Evolutionary conservation across 2,329 filamentous ascomycete genomes (phyloP).

Genomic region (Chaetomiaceae sp.): DNA sequence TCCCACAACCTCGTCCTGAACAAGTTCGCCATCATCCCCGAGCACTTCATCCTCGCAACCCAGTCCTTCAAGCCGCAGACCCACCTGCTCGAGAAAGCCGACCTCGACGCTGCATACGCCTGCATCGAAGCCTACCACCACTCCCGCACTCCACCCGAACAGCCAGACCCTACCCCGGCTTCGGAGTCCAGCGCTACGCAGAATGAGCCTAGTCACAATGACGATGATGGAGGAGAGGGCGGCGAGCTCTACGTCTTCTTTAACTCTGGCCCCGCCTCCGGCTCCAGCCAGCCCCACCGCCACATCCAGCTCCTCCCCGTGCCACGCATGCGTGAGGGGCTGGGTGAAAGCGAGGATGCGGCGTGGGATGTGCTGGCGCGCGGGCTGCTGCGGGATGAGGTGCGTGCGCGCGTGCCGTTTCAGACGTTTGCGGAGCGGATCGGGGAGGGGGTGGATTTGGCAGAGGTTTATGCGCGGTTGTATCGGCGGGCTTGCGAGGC

Average conservation of each 20-base stretch:
- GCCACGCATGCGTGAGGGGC: constrained; percentile 52
- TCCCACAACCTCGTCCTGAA: constrained; percentile 63
- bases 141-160: neutral
- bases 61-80: constrained; percentile 58
- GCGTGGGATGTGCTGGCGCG: constrained; percentile 49
- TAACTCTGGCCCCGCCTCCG: constrained; percentile 63
- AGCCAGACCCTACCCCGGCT: too few species aligned
- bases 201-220: too few species aligned
- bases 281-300: constrained; percentile 65
- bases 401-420: constrained; percentile 35
- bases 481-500: constrained; percentile 41
- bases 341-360: constrained; percentile 26
- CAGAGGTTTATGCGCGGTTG: constrained; percentile 40
- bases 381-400: constrained; percentile 23
- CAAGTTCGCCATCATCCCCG: constrained; percentile 65
- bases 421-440: constrained; percentile 36
- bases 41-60: constrained; percentile 68
- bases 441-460: constrained; percentile 29
- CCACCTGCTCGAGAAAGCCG: constrained; percentile 52
- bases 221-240: too few species aligned
- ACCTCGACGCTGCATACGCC: constrained; percentile 55
- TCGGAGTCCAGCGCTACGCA: too few species aligned
- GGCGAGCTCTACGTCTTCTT: constrained; percentile 58
- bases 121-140: constrained; percentile 52
- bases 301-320: constrained; percentile 68